Evolutionary conservation across 176 grass and related monocot genomes (phyloP).

Genomic region (Secale cereale): DNA sequence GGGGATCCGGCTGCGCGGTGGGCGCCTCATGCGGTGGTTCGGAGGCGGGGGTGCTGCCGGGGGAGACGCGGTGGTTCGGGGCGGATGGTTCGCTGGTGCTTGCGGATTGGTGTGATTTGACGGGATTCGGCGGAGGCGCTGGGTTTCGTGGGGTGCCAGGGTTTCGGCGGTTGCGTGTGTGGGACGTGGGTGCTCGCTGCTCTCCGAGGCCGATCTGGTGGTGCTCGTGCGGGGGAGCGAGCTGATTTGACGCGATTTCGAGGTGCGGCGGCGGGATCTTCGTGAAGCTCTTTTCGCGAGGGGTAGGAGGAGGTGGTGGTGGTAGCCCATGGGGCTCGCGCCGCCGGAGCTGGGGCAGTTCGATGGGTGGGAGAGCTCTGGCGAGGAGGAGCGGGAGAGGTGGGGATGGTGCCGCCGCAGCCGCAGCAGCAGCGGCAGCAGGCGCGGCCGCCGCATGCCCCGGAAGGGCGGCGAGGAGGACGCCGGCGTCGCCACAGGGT

Average conservation of each 20-base stretch:
- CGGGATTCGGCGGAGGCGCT: slow-evolving; percentile 5
- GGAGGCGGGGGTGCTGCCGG: background rate
- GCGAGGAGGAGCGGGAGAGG: slow-evolving; percentile 54
- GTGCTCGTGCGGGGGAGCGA: background rate
- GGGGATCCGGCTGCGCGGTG: background rate
- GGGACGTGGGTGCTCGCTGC: background rate
- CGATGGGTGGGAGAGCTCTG: slow-evolving; percentile 65
- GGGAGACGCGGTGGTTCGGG: slow-evolving; percentile 2
- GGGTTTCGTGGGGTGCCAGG: background rate
- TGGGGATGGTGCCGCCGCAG: slow-evolving; percentile 54
- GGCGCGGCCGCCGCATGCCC: background rate
- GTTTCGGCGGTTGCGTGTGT: background rate
- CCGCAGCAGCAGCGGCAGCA: slow-evolving; percentile 9
- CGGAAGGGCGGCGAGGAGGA: slow-evolving; percentile 26
- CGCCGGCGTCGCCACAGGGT: slow-evolving; percentile 27
- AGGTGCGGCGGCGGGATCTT: background rate
- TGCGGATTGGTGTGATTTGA: slow-evolving; percentile 1
- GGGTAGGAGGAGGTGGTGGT: background rate
- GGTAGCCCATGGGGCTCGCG: slow-evolving; percentile 37
- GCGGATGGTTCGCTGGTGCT: background rate
- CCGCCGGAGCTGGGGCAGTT: slow-evolving; percentile 63
- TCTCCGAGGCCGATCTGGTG: slow-evolving; percentile 26
- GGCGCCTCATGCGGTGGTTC: background rate
- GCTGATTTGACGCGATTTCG: slow-evolving; percentile 6
- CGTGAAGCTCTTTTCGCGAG: background rate